phyloP scores from a whole-genome alignment of 257 asterid species.

The Voacanga thouarsii region DNA sequence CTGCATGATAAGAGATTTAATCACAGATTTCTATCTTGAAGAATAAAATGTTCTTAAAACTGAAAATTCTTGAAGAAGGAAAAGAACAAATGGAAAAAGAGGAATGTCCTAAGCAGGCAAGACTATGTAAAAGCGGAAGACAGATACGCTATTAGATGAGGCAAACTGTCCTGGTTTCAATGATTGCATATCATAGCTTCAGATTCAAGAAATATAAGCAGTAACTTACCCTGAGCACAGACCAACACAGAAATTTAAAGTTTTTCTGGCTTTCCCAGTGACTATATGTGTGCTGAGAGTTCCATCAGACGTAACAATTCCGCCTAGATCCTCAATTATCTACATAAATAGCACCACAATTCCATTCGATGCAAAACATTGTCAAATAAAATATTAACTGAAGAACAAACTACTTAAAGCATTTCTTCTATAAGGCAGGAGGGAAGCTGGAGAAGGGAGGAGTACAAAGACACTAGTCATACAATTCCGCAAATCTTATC shows the following conservation, averaged over 20 bases:
- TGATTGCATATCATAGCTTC: not conserved
- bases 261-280: slow-evolving; percentile 78
- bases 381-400: slow-evolving; percentile 1
- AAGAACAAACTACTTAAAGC: not conserved
- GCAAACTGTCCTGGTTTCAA: not conserved
- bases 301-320: slow-evolving; percentile 80
- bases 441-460: not conserved
- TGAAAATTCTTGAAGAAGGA: not conserved
- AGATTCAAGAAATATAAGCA: slow-evolving; percentile 9
- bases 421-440: not conserved
- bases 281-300: slow-evolving; percentile 69
- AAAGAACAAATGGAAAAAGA: not conserved
- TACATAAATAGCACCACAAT: slow-evolving; percentile 28
- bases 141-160: not conserved
- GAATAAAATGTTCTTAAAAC: not conserved
- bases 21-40: not conserved
- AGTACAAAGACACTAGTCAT: not conserved
- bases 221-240: slow-evolving; percentile 89
- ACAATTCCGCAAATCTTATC: not conserved
- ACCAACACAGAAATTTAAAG: slow-evolving; percentile 80
- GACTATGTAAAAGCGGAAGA: not conserved
- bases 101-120: not conserved
- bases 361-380: slow-evolving; percentile 8
- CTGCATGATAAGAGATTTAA: not conserved
- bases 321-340: slow-evolving; percentile 83